phyloP scores from a whole-genome alignment of 768 basidiomycete genomes.

The Obba rivulosa region DNA sequence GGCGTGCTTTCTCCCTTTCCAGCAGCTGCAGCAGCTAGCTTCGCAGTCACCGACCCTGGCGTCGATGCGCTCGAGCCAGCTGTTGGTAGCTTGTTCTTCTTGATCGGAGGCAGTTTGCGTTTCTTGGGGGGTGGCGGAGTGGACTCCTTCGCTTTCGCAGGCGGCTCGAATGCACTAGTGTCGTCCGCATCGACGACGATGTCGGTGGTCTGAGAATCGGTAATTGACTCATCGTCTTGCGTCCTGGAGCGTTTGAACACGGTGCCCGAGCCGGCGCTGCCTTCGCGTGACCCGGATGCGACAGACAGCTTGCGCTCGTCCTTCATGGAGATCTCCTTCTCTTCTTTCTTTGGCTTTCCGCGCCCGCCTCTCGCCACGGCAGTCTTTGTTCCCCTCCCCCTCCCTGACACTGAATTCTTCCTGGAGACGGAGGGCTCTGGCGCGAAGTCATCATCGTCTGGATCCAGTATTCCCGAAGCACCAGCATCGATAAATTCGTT shows the following conservation, averaged over 20 bases:
- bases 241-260: conserved; percentile 5
- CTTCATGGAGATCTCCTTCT: conserved; percentile 33
- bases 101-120: conserved; percentile 63
- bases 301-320: conserved; percentile 35
- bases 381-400: conserved; percentile 21
- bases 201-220: not conserved
- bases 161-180: conserved; percentile 26
- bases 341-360: conserved; percentile 22
- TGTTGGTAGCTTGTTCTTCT: conserved; percentile 48
- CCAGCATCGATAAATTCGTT: conserved; percentile 25
- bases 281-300: not conserved
- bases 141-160: conserved; percentile 17
- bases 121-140: conserved; percentile 42
- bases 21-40: conserved; percentile 16
- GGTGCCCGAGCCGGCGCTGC: conserved; percentile 7
- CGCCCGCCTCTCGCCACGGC: conserved; percentile 12
- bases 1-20: conserved; percentile 11
- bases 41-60: conserved; percentile 19
- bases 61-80: conserved; percentile 19
- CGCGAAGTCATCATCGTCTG: conserved; percentile 22
- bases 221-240: conserved; percentile 6
- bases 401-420: conserved; percentile 19
- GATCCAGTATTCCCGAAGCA: not conserved
- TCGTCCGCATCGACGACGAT: conserved; percentile 15
- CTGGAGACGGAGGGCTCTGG: conserved; percentile 13